Evolutionary conservation across 139 green algal genomes (phyloP), one percentile per base, ranked within the genome.

Genomic region (Axilococcus clingmanii): DNA sequence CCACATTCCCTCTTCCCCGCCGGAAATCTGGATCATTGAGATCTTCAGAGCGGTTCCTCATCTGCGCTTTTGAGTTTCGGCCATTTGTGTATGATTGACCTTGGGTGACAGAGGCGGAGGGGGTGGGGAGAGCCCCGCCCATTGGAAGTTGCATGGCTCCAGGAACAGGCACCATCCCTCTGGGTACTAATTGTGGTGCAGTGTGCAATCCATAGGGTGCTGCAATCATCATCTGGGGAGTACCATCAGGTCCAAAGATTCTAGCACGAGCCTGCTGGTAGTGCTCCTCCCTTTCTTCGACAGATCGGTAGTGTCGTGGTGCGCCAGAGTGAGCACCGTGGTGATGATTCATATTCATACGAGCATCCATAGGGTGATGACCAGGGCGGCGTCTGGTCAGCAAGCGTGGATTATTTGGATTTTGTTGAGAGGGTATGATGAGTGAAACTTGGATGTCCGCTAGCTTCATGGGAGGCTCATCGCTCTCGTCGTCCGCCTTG

Each of bases 21-120:
- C 65, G 41, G 29, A 74, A 76, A 65, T 76, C 68, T 5, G 68
- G 68, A 44, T 77, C 68, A 19, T 52, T 34, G 31, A 76, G 11
- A 32, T 77, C 69, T 24, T 67, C 53, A 38, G 66, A 31, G 20
- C 48, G 52, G 42, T 77, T 77, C 24, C 69, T 59, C 28, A 71
- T 56, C 35, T 67, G 51, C 1, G 69, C 69, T 48, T 77, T 77
- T 17, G 41, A 19, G 34, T 49, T 57, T 40, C 30, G 27, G 44
- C 40, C 40, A 30, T 33, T 40, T 28, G 37, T 24, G 22, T 29
- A 22, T 50, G 19, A 33, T 30, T 49, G 51, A 20, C 12, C 27
- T 43, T 59, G 51, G 8, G 23, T 30, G 7, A 40, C 11, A 19
- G 25, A 42, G 23, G 12, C 12, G 7, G 24, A 5, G 16, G 6